Base-by-base conservation (phyloP, 306 rosid genomes). In the Castanopsis chinensis region DNA sequence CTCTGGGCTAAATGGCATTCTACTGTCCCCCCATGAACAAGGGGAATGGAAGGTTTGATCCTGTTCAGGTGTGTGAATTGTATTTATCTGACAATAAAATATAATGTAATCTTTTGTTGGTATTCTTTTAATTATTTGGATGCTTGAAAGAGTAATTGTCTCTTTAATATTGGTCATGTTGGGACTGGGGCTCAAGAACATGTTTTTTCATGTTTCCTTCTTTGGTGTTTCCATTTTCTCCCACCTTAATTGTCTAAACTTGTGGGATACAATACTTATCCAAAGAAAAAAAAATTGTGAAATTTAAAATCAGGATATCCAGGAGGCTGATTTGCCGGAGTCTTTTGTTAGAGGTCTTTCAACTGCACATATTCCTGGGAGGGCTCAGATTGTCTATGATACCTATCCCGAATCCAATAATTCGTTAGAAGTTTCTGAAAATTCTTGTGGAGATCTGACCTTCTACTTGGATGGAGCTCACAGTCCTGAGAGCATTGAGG, bases 381-480 rank as follows among this genome's bases (percentile, higher is more conserved):
- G 97, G 81, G 91, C 89, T 76, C 93, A 92, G 85, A 86, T 85
- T 76, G 85, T 90, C 72, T 49, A 83, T 81, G 93, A 88, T 73
- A 76, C 79, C 54, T 60, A 56, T 71, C 59, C 83, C 5, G 20
- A 79, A 59, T 80, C 87, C 19, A 69, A 51, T 69, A 61, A 69
- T 71, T 70, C 88, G 28, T 67, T 85, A 23, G 64, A 73, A 4
- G 53, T 53, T 60, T 78, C 89, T 33, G 86, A 80, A 72, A 83
- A 74, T 71, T 69, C 85, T 61, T 76, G 73, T 52, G 94, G 89
- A 72, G 88, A 87, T 76, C 87, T 92, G 80, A 73, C 86, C 81
- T 90, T 92, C 87, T 92, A 90, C 82, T 82, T 90, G 85, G 97
- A 92, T 79, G 96, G 97, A 72, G 97, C 96, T 86, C 97, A 90